A percentile compares a stretch with the other conserved stretches of the same genome.
phyloP scores from a whole-genome alignment of 2,329 filamentous ascomycete species.

The Fusarium irregulare region DNA sequence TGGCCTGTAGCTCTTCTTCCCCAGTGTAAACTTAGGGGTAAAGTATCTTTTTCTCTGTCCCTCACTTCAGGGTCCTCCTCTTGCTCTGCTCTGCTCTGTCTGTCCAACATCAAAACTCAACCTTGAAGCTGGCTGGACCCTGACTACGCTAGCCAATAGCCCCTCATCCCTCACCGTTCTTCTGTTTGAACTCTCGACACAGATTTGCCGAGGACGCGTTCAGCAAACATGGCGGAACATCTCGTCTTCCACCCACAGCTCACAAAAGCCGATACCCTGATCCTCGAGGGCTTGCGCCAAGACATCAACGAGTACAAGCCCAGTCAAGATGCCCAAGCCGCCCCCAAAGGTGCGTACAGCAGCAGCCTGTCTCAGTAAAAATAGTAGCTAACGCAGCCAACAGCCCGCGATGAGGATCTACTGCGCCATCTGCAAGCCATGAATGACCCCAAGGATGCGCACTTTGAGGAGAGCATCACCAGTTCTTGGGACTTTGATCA shows the following conservation, averaged over 20 bases:
- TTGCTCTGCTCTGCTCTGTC: neutral
- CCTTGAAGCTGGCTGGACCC: neutral
- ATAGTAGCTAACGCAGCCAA: neutral
- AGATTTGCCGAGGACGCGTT: neutral
- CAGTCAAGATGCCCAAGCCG: neutral
- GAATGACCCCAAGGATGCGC: slow-evolving; percentile 32
- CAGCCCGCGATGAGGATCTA: slow-evolving; percentile 27
- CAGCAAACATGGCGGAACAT: slow-evolving; percentile 15
- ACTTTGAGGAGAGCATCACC: slow-evolving; percentile 29
- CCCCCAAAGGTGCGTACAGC: slow-evolving; percentile 18
- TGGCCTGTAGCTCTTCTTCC: neutral
- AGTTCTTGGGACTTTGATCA: slow-evolving; percentile 30
- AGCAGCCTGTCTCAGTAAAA: neutral
- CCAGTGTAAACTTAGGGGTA: slow-evolving; percentile 24
- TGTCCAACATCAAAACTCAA: slow-evolving; percentile 16
- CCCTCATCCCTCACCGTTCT: neutral
- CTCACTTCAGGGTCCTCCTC: slow-evolving; percentile 15
- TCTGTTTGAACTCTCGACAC: neutral
- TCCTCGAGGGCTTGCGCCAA: slow-evolving; percentile 26
- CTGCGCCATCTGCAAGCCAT: slow-evolving; percentile 29
- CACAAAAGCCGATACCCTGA: slow-evolving; percentile 29
- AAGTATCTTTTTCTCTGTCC: slow-evolving; percentile 5
- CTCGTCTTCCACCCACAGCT: slow-evolving; percentile 30
- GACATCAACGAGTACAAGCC: slow-evolving; percentile 24
- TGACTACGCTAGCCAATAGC: neutral